Evolutionary conservation across 2,329 filamentous ascomycete genomes (phyloP), one percentile per base, ranked within the genome.

Genomic region (Fusarium sp.): DNA sequence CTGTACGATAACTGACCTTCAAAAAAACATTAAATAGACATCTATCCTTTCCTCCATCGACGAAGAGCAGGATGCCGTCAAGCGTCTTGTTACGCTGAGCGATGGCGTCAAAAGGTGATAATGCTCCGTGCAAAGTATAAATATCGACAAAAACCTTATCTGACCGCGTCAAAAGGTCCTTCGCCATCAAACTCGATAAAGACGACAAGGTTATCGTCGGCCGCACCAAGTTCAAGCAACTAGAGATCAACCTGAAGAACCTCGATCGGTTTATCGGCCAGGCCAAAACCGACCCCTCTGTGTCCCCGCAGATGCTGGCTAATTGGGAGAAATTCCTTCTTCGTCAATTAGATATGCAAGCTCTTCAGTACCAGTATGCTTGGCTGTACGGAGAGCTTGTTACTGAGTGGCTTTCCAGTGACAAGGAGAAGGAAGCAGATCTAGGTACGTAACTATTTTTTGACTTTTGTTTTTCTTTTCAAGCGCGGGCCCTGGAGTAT

Each of bases 361-460:
- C 81, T 9, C 78, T 81, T 18, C 83, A 81, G 65, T 83, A 82
- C 57, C 73, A 81, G 54, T 84, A 82, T 47, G 83, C 83, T 0
- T 79, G 80, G 11, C 76, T 85, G 4, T 85, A 84, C 45, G 82
- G 81, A 4, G 77, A 82, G 49, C 77, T 85, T 6, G 83, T 84
- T n/a, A 84, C 79, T 1, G 83, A 85, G 65, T 85, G 83, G 83
- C 76, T 85, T 2, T 79, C 79, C 1, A 71, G 75, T 1, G 76
- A 77, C 3, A 63, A 77, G 10, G 37, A 61, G 2, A 60, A 73
- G n/a, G n/a, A n/a, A n/a, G n/a, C n/a, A n/a, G n/a, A n/a, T n/a
- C n/a, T n/a, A n/a, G n/a, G n/a, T n/a, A n/a, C n/a, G n/a, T n/a
- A n/a, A n/a, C n/a, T n/a, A n/a, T n/a, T n/a, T n/a, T n/a, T n/a